phyloP scores from a whole-genome alignment of 1,139 yeast genomes.

The Lodderomyces beijingensis region DNA sequence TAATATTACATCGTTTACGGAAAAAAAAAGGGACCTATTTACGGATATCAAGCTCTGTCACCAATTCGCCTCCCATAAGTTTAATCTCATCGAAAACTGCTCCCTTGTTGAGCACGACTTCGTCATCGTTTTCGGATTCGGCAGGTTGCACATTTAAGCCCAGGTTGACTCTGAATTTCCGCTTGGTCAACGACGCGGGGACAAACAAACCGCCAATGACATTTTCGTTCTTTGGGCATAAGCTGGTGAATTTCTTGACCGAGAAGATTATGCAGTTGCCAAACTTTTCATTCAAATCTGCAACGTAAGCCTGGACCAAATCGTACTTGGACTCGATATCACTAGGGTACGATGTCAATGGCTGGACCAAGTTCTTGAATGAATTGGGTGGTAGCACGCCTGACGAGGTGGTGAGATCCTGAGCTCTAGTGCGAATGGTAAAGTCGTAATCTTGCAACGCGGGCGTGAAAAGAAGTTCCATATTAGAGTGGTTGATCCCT shows the following conservation, averaged over 20 bases:
- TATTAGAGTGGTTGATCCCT: constrained; percentile 43
- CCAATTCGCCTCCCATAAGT: constrained; percentile 70
- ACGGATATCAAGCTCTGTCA: constrained; percentile 25
- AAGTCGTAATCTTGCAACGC: constrained; percentile 83
- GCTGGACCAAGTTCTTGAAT: constrained; percentile 61
- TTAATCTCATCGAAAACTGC: constrained; percentile 71
- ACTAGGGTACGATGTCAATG: constrained; percentile 38
- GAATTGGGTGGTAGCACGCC: constrained; percentile 54
- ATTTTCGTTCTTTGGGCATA: constrained; percentile 48
- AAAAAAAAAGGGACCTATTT: too few species aligned
- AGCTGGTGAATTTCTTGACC: constrained; percentile 48
- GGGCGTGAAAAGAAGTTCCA: constrained; percentile 67
- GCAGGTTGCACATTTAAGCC: constrained; percentile 73
- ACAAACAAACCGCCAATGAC: constrained; percentile 78
- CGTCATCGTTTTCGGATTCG: constrained; percentile 36
- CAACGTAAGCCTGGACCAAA: constrained; percentile 50
- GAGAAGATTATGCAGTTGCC: constrained; percentile 60
- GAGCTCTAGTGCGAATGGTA: constrained; percentile 54
- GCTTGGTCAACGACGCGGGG: constrained; percentile 52
- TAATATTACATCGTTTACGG: too few species aligned
- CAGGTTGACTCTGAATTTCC: constrained; percentile 73
- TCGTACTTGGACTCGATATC: constrained; percentile 48
- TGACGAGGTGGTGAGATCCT: constrained; percentile 39
- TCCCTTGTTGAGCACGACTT: constrained; percentile 68
- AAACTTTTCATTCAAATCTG: constrained; percentile 54